Base-by-base conservation (phyloP, 768 basidiomycete genomes). In the Sutorius australiensis region DNA sequence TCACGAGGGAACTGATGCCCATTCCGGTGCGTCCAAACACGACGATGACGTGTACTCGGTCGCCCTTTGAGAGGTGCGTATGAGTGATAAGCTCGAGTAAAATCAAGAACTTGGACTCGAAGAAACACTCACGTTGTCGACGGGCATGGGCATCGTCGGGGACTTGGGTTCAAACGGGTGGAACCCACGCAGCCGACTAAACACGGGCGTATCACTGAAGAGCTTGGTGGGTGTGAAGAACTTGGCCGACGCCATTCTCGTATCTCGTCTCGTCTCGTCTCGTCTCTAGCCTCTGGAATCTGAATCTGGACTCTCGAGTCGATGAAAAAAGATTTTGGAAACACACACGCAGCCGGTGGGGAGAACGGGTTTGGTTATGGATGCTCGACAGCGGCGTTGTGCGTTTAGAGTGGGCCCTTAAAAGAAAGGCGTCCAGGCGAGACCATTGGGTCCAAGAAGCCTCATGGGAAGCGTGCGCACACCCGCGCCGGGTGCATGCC, bases 11-110 rank as follows among this genome's bases (percentile, higher is more conserved):
- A 37, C 67, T 68, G 50, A 69, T 55, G 0, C 67, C 67, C 58
- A 68, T 64, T 16, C 69, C 69, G 2, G 69, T 69, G 12, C 69
- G 67, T 53, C 67, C 67, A 49, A 70, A 68, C 55, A 68, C 54
- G 50, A 68, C 69, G 6, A 68, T 17, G 44, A 67, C 66, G 46
- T 68, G 66, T 36, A 67, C 66, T 3, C 65, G 56, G 63, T 66
- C 65, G 10, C 64, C 66, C 67, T 67, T 50, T 51, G 21, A 33
- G 21, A 33, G 4, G 14, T 32, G 4, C n/a, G 42, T 41, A 17
- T 50, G 40, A 54, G 43, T 21, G 48, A 50, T 33, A 8, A 10
- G 16, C 30, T 6, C 24, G n/a, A 24, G 24, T 32, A n/a, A 30
- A 34, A 31, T 3, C 30, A 48, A 21, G n/a, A 30, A 46, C 34